Evolutionary conservation across 441 rosid species (phyloP), one percentile per base, ranked within the genome.

Genomic region (Adansonia madagascariensis): DNA sequence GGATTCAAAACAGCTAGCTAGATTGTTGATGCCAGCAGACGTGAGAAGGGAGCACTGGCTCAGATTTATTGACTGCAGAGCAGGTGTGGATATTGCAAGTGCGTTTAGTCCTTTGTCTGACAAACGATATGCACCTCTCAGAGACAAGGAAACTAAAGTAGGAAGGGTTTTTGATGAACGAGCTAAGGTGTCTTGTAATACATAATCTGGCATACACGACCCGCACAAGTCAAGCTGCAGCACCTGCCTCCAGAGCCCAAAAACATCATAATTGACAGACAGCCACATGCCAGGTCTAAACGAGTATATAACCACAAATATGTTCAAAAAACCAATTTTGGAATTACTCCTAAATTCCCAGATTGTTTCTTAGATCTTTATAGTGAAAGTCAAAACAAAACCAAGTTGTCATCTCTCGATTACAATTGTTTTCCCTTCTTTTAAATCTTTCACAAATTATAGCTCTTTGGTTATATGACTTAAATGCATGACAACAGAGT

Each of bases 221-320:
- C 89, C 91, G 20, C 88, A 85, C 8, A 80, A 79, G 79, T 80
- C 89, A 80, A 88, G 87, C 78, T 78, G 85, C 12, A 89, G 80
- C 60, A 82, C 85, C 90, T 89, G 79, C 71, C 17, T 75, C 60
- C 73, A 74, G 44, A 44, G 31, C 49, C 67, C 35, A 18, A 52
- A 74, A 77, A 71, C 61, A 77, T 50, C 60, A 78, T 44, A 66
- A 49, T 39, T 31, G 27, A 63, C 17, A 1, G 41, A 50, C 39
- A 75, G 44, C 57, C 17, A 71, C 24, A 43, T 31, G 56, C 72
- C 10, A 63, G 8, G 39, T 31, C 67, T 63, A 35, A 31, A 63
- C 4, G 2, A 63, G 67, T 43, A 31, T 31, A 10, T 31, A 35
- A n/a, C 46, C 9, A 31, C 7, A 31, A 62, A 14, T 2, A 31